Conservation (phyloP, 306 rosid genomes). For the Sindora glabra region DNA sequence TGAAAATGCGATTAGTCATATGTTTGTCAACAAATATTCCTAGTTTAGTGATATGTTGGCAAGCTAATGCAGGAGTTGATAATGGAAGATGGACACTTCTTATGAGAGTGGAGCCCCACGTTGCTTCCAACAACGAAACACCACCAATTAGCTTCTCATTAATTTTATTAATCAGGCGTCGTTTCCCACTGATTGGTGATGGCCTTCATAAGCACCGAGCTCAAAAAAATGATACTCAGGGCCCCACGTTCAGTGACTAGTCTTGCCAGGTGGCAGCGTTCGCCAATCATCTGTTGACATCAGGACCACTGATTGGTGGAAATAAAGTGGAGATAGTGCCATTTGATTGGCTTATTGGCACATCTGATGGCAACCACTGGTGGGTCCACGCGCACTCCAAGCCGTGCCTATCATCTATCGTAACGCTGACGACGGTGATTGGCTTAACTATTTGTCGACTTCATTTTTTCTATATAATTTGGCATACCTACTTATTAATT, state of each 20-base stretch:
- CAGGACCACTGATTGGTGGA: constrained; percentile 15
- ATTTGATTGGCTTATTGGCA: not conserved
- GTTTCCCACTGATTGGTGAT: not conserved
- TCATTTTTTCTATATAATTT: no score
- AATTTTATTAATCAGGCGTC: not conserved
- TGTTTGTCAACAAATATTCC: no score
- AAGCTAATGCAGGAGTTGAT: no score
- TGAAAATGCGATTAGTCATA: no score
- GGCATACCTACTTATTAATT: no score
- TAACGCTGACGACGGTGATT: constrained; percentile 29
- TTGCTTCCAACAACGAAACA: not conserved
- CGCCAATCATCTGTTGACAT: not conserved
- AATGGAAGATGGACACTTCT: no score
- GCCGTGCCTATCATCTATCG: constrained; percentile 3
- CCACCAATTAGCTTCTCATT: not conserved
- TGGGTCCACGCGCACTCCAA: not conserved
- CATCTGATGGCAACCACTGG: not conserved
- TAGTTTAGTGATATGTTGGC: no score
- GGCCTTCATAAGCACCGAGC: not conserved
- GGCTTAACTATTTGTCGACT: no score
- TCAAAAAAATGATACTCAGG: not conserved
- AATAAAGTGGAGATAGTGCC: not conserved
- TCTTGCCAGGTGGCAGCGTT: not conserved
- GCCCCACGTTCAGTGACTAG: constrained; percentile 15
- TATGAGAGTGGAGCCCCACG: not conserved